Base-by-base conservation (phyloP, 148 eudicot genomes). In the Rhododendron vialii region DNA sequence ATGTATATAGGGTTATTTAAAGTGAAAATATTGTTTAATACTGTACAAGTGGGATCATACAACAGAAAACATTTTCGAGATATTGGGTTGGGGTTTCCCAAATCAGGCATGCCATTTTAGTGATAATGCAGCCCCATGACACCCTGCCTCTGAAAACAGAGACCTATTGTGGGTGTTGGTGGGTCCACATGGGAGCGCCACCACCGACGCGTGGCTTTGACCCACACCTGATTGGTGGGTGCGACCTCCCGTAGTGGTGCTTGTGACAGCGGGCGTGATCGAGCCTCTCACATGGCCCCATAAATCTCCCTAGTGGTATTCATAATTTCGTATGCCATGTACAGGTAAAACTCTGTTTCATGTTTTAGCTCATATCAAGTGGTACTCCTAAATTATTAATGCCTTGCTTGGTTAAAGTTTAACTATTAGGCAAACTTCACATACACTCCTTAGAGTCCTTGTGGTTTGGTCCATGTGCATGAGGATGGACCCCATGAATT, bases 231-330 rank as follows among this genome's bases (percentile, higher is more conserved):
- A 41, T 82, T 82, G 74, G 84, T 38, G 53, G 74, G 74, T 51
- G 84, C 74, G 15, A 2, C 84, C 74, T n/a, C 12, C 84, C 26
- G 15, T 41, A 28, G 84, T 82, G 84, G 74, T 57, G 83, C 67
- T 53, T 81, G 83, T 81, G 43, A 18, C 83, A 81, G 84, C 38
- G 51, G 35, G 84, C 84, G 74, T 82, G 84, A 41, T 41, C 43
- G 43, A 45, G 20, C 26, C 30, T 61, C 75, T 61, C 84, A 82
- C 84, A 36, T 81, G 83, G 51, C 75, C 84, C 84, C 84, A 51
- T 82, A 82, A 61, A 82, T 24, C 38, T 81, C 38, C 22, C 61
- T 7, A 30, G 76, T 71, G 38, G 35, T 33, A 5, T 14, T 33
- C 76, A 71, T 71, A 69, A 26, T 30, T 80, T 26, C 59, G 48